Base-by-base conservation (phyloP, 2,329 filamentous ascomycete genomes). In the Alternaria brassicicola region DNA sequence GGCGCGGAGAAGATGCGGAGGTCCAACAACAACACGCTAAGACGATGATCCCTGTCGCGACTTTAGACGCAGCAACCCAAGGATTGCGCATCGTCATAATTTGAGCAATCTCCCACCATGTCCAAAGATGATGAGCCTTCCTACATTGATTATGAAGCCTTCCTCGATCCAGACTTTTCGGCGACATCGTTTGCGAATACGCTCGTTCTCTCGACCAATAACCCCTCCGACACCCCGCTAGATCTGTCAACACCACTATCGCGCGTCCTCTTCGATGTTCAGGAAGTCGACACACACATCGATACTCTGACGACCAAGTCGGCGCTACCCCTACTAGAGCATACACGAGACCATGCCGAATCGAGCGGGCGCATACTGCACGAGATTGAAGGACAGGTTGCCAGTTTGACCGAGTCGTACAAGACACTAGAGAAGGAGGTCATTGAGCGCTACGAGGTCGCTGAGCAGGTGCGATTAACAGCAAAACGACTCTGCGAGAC, bases 251-350 rank as follows among this genome's bases (percentile, higher is more conserved):
- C 95, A 15, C 94, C 95, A 3, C 85, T 99, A 46, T 97, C 93
- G 5, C 88, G 92, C 53, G 93, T 97, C 5, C 87, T 98, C 6
- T 99, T 99, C 79, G 95, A 99, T 78, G 89, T 95, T 3, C 95
- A 98, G 75, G 95, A 98, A 78, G 90, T 99, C 65, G 94, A 98
- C 79, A 96, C 93, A 0, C 93, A 96, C 75, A 97, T 99, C 63
- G 92, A 99, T 76, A 86, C 87, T 3, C 85, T 98, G 38, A 96
- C 94, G 6, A 95, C 93, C 2, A 89, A 90, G 63, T 91, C 89
- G 26, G 93, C 95, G 3, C 81, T 94, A 0, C 91, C 93, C 8
- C 55, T 99, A 26, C 85, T 99, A 19, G 82, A 88, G 28, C 85
- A 97, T 77, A 96, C 93, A 3, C 84, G 88, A 59, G 81, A 86